These are phyloP conservation scores for Apiosordaria backusii DNA, from an alignment of 495 filamentous ascomycete genomes.

Conservation along the genomic window DNA sequence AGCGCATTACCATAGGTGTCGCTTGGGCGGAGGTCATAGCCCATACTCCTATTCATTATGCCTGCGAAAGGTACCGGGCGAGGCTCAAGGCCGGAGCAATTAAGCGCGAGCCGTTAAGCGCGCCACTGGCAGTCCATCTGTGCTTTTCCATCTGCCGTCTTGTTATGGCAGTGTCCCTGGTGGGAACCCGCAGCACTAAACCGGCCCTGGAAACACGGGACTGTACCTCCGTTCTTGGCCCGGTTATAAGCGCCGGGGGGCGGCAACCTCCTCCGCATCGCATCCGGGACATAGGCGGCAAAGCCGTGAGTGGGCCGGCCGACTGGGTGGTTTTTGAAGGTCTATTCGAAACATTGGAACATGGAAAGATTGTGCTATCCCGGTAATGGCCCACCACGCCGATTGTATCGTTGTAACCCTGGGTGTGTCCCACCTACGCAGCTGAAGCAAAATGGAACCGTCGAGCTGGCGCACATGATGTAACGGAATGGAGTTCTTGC, in stretches of 20 bases:
- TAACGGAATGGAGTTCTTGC: background rate
- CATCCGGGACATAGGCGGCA: background rate
- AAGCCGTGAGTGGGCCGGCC: slow-evolving; percentile 1
- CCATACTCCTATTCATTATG: too few relatives aligned
- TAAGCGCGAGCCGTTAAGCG: background rate
- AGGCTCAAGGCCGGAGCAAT: too few relatives aligned
- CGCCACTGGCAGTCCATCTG: background rate
- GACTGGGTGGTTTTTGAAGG: background rate
- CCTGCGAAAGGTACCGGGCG: too few relatives aligned
- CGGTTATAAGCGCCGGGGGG: background rate
- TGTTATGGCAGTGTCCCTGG: background rate
- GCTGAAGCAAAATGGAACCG: too few relatives aligned
- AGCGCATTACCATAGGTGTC: too few relatives aligned
- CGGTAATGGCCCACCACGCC: too few relatives aligned
- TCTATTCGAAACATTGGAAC: too few relatives aligned
- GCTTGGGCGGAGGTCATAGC: too few relatives aligned
- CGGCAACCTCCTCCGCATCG: slow-evolving; percentile 1
- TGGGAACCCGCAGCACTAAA: background rate
- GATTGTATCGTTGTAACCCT: too few relatives aligned
- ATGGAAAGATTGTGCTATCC: too few relatives aligned
- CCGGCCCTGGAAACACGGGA: background rate
- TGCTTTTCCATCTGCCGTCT: background rate
- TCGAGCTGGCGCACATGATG: slow-evolving; percentile 1
- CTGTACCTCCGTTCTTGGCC: background rate
- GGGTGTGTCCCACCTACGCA: too few relatives aligned